A percentile compares a stretch with the other conserved stretches of the same genome.
These are phyloP conservation scores for Haberlea rhodopensis DNA, from an alignment of 257 asterid genomes.

Conservation along the genomic window DNA sequence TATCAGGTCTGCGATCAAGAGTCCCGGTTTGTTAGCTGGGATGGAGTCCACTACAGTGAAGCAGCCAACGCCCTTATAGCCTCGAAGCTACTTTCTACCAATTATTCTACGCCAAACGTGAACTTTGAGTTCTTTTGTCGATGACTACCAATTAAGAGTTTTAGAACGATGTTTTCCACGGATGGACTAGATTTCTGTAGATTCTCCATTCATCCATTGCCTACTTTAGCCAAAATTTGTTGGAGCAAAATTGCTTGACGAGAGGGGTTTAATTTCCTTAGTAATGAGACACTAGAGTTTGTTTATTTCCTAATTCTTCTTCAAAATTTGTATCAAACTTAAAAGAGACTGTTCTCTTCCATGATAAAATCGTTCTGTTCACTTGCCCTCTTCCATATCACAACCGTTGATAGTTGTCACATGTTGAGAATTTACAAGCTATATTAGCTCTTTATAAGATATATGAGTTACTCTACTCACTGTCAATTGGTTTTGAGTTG, in stretches of 20 bases:
- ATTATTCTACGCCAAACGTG: conserved; percentile 57
- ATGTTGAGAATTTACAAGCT: no score
- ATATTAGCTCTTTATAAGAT: no score
- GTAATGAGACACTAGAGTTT: not conserved
- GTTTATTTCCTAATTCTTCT: not conserved
- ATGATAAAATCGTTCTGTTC: no score
- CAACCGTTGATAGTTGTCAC: no score
- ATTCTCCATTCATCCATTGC: not conserved
- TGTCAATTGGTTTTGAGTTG: no score
- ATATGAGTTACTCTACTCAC: no score
- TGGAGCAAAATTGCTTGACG: not conserved
- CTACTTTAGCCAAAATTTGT: not conserved
- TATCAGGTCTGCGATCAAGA: conserved; percentile 55
- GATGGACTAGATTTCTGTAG: not conserved
- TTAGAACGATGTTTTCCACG: not conserved
- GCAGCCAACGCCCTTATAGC: conserved; percentile 68
- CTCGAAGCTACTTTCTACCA: conserved; percentile 57
- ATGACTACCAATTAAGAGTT: conserved; percentile 24
- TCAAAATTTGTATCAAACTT: not conserved
- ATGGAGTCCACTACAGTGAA: conserved; percentile 82
- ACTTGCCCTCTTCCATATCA: not conserved
- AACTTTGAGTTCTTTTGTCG: conserved; percentile 64
- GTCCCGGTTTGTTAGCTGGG: conserved; percentile 61
- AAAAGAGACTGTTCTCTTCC: not conserved
- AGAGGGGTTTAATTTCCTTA: not conserved